Percentiles rank a stretch among this genome's conserved stretches.
These are phyloP conservation scores for Salix arbutifolia DNA, from an alignment of 345 rosid species.

Conservation along the genomic window DNA sequence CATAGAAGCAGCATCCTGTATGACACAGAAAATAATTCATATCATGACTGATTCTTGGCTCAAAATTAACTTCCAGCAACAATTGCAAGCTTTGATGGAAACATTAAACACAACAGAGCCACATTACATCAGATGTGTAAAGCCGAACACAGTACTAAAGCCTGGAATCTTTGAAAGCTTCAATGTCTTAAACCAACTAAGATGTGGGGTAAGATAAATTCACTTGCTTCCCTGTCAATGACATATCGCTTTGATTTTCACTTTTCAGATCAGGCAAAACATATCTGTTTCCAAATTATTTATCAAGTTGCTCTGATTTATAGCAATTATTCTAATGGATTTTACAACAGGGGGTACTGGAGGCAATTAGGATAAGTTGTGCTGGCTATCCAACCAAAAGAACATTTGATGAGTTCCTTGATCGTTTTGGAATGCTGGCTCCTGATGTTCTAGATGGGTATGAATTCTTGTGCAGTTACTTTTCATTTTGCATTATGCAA, in stretches of 20 bases:
- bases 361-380: conserved; percentile 80
- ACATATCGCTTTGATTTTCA: background rate
- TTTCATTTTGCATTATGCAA: background rate
- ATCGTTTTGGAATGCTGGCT: conserved; percentile 73
- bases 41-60: conserved; percentile 17
- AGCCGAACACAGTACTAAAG: conserved; percentile 57
- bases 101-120: conserved; percentile 62
- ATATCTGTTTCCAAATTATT: background rate
- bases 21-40: conserved; percentile 9
- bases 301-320: background rate
- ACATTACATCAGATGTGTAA: conserved; percentile 64
- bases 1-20: background rate
- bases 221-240: background rate
- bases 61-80: conserved; percentile 45
- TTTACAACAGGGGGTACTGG: conserved; percentile 44
- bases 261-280: background rate
- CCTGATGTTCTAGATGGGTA: conserved; percentile 63
- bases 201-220: conserved; percentile 54
- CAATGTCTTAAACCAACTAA: conserved; percentile 52
- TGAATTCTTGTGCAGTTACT: background rate
- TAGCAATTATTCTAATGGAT: background rate
- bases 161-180: conserved; percentile 54
- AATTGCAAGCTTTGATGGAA: conserved; percentile 62
- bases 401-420: conserved; percentile 71
- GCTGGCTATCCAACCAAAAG: conserved; percentile 82